These are phyloP conservation scores for Moricandia arvensis DNA, from an alignment of 345 rosid species.

Conservation along the genomic window DNA sequence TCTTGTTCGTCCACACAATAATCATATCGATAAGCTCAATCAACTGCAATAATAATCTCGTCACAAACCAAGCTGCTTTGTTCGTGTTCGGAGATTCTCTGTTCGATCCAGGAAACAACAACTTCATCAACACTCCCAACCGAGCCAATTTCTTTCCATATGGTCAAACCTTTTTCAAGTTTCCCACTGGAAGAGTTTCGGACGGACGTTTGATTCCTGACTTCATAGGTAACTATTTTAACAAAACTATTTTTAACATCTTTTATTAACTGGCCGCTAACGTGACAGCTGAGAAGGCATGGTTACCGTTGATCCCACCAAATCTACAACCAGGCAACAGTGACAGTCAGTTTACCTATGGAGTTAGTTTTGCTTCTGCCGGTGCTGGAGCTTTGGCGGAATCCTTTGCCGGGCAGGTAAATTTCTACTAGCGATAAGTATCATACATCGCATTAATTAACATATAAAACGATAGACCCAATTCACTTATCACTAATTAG, in stretches of 20 bases:
- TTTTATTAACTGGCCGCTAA: background rate
- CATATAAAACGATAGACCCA: no score
- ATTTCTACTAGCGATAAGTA: no score
- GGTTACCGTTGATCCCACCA: conserved; percentile 48
- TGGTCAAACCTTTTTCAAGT: conserved; percentile 41
- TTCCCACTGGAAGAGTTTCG: conserved; percentile 45
- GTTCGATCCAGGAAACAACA: conserved; percentile 51
- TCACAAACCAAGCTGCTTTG: conserved; percentile 34
- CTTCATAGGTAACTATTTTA: conserved; percentile 20
- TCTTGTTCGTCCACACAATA: background rate
- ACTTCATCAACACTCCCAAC: conserved; percentile 33
- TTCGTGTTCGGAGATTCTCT: conserved; percentile 9
- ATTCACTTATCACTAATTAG: no score
- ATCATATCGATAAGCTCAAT: background rate
- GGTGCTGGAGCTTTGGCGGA: conserved; percentile 53
- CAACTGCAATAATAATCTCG: conserved; percentile 1
- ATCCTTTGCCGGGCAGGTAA: conserved; percentile 34
- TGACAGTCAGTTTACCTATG: conserved; percentile 29
- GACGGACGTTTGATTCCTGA: conserved; percentile 46
- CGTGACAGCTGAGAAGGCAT: conserved; percentile 44
- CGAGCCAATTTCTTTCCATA: conserved; percentile 41
- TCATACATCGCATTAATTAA: no score
- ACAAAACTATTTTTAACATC: no score
- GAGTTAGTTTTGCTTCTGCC: conserved; percentile 51
- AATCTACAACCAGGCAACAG: conserved; percentile 43